These are phyloP conservation scores for Fusarium setosum DNA, from an alignment of 2,329 filamentous ascomycete genomes.

Conservation along the genomic window DNA sequence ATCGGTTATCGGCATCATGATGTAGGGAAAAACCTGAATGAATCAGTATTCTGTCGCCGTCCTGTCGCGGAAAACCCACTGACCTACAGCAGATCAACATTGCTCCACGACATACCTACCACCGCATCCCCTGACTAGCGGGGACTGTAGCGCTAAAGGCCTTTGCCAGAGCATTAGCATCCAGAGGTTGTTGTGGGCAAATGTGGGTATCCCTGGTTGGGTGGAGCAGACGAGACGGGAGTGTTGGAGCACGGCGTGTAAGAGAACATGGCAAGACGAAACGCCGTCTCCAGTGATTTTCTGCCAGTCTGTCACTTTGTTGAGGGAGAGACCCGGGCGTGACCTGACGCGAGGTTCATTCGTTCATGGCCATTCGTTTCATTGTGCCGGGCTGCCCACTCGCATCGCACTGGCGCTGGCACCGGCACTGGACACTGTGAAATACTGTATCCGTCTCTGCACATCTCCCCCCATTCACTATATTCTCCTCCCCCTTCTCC, in stretches of 20 bases:
- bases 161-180: not conserved
- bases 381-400: too few relatives aligned
- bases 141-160: not conserved
- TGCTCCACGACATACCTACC: not conserved
- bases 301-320: conserved; percentile 13
- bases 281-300: conserved; percentile 30
- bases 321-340: conserved; percentile 15
- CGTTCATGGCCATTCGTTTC: conserved; percentile 1
- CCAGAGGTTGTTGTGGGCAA: not conserved
- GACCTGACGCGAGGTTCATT: not conserved
- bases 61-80: not conserved
- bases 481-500: not conserved
- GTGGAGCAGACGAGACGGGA: not conserved
- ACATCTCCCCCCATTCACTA: not conserved
- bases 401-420: conserved; percentile 12
- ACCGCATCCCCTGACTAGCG: not conserved
- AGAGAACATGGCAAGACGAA: conserved; percentile 11
- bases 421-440: conserved; percentile 24
- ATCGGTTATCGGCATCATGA: conserved; percentile 1
- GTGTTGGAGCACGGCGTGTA: not conserved
- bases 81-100: not conserved
- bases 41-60: not conserved
- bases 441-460: conserved; percentile 27
- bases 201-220: not conserved
- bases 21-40: not conserved